Percentiles rank a stretch among this genome's conserved stretches.
Conservation (phyloP, 495 filamentous ascomycete genomes). For the Recurvomyces mirabilis region DNA sequence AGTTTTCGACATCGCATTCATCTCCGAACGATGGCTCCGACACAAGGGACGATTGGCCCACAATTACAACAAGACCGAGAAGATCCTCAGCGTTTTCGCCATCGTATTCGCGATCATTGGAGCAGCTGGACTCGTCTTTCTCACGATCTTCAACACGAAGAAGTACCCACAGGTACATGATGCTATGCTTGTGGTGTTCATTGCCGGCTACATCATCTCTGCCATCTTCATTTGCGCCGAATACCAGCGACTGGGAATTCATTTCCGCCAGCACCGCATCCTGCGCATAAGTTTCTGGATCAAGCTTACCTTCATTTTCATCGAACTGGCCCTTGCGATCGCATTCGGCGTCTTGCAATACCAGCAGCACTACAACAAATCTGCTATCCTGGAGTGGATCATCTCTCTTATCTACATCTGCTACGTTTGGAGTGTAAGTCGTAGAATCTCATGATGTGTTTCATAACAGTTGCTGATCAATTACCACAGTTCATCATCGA, state of each 20-base stretch:
- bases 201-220: slow-evolving; percentile 64
- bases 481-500: slow-evolving; percentile 87
- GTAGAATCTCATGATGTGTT: background rate
- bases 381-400: slow-evolving; percentile 58
- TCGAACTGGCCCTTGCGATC: slow-evolving; percentile 67
- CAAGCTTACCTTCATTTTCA: slow-evolving; percentile 67
- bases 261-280: slow-evolving; percentile 60
- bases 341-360: slow-evolving; percentile 37
- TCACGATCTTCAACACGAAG: slow-evolving; percentile 74
- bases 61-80: slow-evolving; percentile 58
- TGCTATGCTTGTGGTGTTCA: slow-evolving; percentile 71
- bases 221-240: slow-evolving; percentile 81
- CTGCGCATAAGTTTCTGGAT: slow-evolving; percentile 69
- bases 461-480: background rate
- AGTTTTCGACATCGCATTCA: slow-evolving; percentile 72
- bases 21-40: slow-evolving; percentile 70
- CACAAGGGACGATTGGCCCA: slow-evolving; percentile 60
- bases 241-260: slow-evolving; percentile 70
- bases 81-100: slow-evolving; percentile 52
- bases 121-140: slow-evolving; percentile 63
- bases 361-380: slow-evolving; percentile 30
- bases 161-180: slow-evolving; percentile 56
- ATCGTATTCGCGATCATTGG: slow-evolving; percentile 69
- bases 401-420: slow-evolving; percentile 85
- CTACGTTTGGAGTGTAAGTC: slow-evolving; percentile 13